A percentile compares a stretch with the other conserved stretches of the same genome.
Evolutionary conservation across 2,329 filamentous ascomycete genomes (phyloP).

Genomic region (Neodidymelliopsis sp.): DNA sequence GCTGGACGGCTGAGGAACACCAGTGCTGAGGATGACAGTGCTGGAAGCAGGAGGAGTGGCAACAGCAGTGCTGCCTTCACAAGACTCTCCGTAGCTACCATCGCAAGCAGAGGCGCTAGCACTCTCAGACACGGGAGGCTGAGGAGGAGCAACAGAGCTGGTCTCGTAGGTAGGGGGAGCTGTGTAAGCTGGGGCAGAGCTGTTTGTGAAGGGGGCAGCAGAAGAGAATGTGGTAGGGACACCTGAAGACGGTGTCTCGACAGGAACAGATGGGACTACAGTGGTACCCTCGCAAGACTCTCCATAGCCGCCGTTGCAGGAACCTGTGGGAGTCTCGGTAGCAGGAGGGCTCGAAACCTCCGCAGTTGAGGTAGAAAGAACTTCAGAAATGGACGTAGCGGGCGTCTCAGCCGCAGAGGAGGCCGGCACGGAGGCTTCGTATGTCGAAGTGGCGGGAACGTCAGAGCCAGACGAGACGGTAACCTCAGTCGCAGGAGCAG

Average conservation of each 20-base stretch:
- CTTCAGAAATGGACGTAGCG: not conserved
- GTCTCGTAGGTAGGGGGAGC: constrained; percentile 17
- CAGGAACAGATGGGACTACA: constrained; percentile 4
- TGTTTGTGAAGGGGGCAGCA: constrained; percentile 25
- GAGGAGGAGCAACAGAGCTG: constrained; percentile 1
- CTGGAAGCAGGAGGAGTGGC: constrained; percentile 13
- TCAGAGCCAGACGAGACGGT: no score
- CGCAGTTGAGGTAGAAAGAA: not conserved
- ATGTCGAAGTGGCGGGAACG: no score
- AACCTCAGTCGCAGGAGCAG: constrained; percentile 1
- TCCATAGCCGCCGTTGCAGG: constrained; percentile 12
- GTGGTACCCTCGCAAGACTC: constrained; percentile 12
- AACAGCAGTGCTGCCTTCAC: constrained; percentile 22
- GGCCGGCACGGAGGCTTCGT: constrained; percentile 8
- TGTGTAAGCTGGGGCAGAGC: constrained; percentile 23
- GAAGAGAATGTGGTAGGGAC: constrained; percentile 11
- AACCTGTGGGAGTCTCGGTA: constrained; percentile 12
- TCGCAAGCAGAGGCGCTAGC: constrained; percentile 6
- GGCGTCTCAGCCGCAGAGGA: constrained; percentile 17
- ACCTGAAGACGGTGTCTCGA: constrained; percentile 12
- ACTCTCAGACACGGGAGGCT: constrained; percentile 7
- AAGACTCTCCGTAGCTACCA: constrained; percentile 25
- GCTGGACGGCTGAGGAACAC: constrained; percentile 27
- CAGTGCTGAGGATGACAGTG: constrained; percentile 19
- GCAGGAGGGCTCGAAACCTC: constrained; percentile 11